Conservation (phyloP, 345 rosid genomes). For the Crucihimalaya himalaica region DNA sequence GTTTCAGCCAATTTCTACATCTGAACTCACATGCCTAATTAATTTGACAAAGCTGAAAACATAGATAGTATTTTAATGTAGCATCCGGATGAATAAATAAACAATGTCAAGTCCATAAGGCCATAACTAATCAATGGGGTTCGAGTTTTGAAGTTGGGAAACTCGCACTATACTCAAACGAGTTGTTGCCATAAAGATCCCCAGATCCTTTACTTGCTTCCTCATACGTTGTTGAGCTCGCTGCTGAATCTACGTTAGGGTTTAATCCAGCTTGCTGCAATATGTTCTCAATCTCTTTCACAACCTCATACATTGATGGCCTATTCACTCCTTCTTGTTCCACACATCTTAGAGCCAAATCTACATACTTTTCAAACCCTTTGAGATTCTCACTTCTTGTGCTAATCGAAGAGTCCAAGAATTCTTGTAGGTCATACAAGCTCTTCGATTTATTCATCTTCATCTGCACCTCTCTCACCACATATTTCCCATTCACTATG, state of each 20-base stretch:
- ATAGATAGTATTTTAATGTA: not conserved
- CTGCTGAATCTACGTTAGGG: not conserved
- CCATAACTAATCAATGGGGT: not conserved
- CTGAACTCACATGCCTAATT: not conserved
- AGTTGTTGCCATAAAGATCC: not conserved
- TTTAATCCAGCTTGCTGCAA: not conserved
- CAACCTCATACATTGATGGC: conserved; percentile 8
- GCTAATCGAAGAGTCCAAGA: not conserved
- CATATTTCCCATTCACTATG: not conserved
- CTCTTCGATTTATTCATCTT: not conserved
- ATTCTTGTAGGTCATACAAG: not conserved
- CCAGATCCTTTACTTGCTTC: not conserved
- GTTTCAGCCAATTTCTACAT: not conserved
- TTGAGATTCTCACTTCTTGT: not conserved
- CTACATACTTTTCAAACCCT: not conserved
- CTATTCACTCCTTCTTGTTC: not conserved
- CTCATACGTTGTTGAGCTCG: not conserved
- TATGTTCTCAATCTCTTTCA: conserved; percentile 10
- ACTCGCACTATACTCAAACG: not conserved
- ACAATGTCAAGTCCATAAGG: not conserved
- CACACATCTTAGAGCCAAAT: not conserved
- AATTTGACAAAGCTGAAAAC: not conserved
- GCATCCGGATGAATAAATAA: not conserved
- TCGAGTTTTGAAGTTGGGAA: not conserved
- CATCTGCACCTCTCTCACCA: not conserved